Conservation (phyloP, 2,329 filamentous ascomycete species). For the Aspergillus fumigatus region DNA sequence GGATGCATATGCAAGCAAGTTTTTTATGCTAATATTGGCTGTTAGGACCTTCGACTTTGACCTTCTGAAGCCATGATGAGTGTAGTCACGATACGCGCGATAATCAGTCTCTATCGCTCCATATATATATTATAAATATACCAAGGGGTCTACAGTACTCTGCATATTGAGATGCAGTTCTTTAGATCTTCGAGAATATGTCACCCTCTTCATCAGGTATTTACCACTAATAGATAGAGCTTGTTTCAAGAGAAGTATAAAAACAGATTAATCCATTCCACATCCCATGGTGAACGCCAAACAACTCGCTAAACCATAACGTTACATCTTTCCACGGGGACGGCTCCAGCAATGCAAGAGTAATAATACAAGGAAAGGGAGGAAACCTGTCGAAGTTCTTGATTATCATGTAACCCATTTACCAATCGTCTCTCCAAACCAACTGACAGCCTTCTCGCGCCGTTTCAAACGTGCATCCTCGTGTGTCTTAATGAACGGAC, state of each 20-base stretch:
- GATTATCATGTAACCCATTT: conserved; percentile 34
- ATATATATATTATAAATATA: no score
- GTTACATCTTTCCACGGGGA: not conserved
- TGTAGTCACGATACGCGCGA: not conserved
- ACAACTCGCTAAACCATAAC: conserved; percentile 3
- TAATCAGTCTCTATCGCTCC: not conserved
- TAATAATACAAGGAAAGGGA: conserved; percentile 13
- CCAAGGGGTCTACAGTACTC: not conserved
- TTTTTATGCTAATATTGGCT: not conserved
- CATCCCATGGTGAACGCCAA: not conserved
- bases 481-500: conserved; percentile 33
- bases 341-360: not conserved
- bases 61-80: not conserved
- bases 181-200: not conserved
- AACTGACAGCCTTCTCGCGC: conserved; percentile 35
- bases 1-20: not conserved
- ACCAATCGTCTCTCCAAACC: conserved; percentile 43
- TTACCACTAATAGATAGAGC: not conserved
- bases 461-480: conserved; percentile 34
- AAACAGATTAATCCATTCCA: not conserved
- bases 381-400: not conserved
- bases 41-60: not conserved
- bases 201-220: not conserved
- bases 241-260: not conserved
- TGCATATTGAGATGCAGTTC: not conserved